Evolutionary conservation across 768 basidiomycete species (phyloP), one percentile per base, ranked within the genome.

Genomic region (Arthromyces matolae): DNA sequence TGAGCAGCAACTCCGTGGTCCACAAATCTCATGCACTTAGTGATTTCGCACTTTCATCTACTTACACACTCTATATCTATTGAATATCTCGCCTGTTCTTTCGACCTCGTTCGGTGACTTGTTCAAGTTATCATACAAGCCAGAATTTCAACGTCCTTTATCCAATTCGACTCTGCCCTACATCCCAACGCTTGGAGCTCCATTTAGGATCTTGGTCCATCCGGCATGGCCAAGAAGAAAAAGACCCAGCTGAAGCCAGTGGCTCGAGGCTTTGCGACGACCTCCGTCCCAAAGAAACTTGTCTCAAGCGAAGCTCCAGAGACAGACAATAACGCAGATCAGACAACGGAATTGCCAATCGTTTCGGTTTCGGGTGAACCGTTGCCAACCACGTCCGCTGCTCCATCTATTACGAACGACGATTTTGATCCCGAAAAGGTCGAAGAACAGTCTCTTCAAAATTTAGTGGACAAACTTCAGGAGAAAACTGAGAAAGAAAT

Each of bases 401-500:
- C 44, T 33, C 46, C 47, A 36, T 50, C 50, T 28, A 50, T 48
- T 47, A 37, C 36, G 22, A 56, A 49, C 13, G 68, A 67, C 33
- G 67, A 63, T 18, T 62, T 64, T 37, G 64, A 66, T 49, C 57
- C 62, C 14, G 68, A 70, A 42, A 73, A 70, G 42, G 68, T 64
- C 9, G 78, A 78, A 59, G 79, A 84, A 43, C 73, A 71, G 49
- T 71, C 74, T 24, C 70, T 92, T 42, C 92, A 93, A 67, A 68
- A 64, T 37, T 59, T 92, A 38, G 80, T 95, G 1, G 92, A 95
- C 53, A 85, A 80, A 58, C 71, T 86, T 39, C 91, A 95, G 59
- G 91, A 94, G 16, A 93, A 83, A 61, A 87, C 80, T 5, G 90
- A 95, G 64, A 93, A 84, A 63, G 95, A 96, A 58, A 80, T 94